phyloP scores from a whole-genome alignment of 345 rosid genomes.

The Arabis hirsuta region DNA sequence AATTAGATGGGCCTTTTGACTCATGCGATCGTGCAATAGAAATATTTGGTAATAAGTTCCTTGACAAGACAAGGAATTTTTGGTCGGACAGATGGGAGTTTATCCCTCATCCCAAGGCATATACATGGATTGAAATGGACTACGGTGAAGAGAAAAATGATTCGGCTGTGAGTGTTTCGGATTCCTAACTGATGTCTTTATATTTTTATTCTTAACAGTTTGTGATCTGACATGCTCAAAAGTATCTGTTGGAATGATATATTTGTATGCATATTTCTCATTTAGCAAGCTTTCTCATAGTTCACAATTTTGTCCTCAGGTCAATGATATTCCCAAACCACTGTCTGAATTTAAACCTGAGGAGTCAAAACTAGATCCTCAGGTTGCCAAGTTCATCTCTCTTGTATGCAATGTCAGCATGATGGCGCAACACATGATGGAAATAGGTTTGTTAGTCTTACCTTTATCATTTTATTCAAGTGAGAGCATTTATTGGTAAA shows the following conservation, averaged over 20 bases:
- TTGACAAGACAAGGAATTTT: slow-evolving; percentile 64
- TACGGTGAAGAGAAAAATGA: slow-evolving; percentile 57
- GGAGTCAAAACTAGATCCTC: slow-evolving; percentile 68
- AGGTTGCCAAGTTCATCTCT: slow-evolving; percentile 77
- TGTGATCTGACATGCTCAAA: slow-evolving; percentile 3
- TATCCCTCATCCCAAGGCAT: slow-evolving; percentile 57
- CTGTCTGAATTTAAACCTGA: slow-evolving; percentile 55
- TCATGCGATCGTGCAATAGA: slow-evolving; percentile 55
- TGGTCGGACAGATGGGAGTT: slow-evolving; percentile 71
- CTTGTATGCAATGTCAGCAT: slow-evolving; percentile 84
- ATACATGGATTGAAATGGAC: slow-evolving; percentile 87
- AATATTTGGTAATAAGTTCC: slow-evolving; percentile 68
- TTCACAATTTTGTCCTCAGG: slow-evolving; percentile 46
- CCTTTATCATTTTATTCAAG: slow-evolving; percentile 14
- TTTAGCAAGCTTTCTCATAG: slow-evolving; percentile 3
- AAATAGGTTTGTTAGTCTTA: slow-evolving; percentile 64
- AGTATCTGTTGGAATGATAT: slow-evolving; percentile 11
- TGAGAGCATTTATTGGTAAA: slow-evolving; percentile 6
- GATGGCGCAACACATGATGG: slow-evolving; percentile 96
- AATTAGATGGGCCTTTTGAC: slow-evolving; percentile 68
- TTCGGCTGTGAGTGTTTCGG: slow-evolving; percentile 56
- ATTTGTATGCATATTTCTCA: neutral
- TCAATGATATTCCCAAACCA: slow-evolving; percentile 44
- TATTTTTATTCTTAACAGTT: neutral
- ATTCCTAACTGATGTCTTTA: neutral